Evolutionary conservation across 1,284 basidiomycete species (phyloP).

Genomic region (Golubevia sp.): DNA sequence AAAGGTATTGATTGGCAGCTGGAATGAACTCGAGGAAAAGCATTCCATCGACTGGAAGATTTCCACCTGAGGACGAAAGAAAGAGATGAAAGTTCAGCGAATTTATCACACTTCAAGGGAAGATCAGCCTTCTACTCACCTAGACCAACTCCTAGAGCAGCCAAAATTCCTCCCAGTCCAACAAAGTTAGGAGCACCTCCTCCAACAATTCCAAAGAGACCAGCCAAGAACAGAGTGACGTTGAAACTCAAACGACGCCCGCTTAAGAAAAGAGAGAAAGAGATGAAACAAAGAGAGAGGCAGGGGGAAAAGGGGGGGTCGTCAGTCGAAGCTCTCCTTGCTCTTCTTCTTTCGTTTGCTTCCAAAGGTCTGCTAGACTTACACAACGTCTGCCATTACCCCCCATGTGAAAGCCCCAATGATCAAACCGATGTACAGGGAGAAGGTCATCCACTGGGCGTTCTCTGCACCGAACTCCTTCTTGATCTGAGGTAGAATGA

Average conservation of each 20-base stretch:
- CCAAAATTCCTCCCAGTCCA: slow-evolving; percentile 47
- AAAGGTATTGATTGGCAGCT: slow-evolving; percentile 42
- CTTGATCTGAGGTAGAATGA: slow-evolving; percentile 46
- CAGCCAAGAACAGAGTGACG: slow-evolving; percentile 50
- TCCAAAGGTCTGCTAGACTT: too few relatives aligned
- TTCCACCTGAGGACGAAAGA: slow-evolving; percentile 15
- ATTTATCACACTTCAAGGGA: not conserved
- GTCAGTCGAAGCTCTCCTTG: too few relatives aligned
- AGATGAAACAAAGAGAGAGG: too few relatives aligned
- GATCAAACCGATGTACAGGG: slow-evolving; percentile 51
- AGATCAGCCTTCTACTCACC: slow-evolving; percentile 16
- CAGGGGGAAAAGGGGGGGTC: too few relatives aligned
- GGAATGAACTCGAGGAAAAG: slow-evolving; percentile 59
- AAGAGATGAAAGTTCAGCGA: not conserved
- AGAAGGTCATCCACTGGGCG: slow-evolving; percentile 45
- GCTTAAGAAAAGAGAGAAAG: too few relatives aligned
- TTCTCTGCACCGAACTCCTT: slow-evolving; percentile 42
- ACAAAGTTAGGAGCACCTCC: slow-evolving; percentile 50
- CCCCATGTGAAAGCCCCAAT: slow-evolving; percentile 57
- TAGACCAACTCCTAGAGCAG: slow-evolving; percentile 51
- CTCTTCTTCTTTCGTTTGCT: too few relatives aligned
- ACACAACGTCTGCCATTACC: slow-evolving; percentile 52
- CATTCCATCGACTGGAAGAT: slow-evolving; percentile 60
- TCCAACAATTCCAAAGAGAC: slow-evolving; percentile 48
- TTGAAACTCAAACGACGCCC: slow-evolving; percentile 57